Conservation (phyloP, 441 rosid species). For the Mallotus japonicus region DNA sequence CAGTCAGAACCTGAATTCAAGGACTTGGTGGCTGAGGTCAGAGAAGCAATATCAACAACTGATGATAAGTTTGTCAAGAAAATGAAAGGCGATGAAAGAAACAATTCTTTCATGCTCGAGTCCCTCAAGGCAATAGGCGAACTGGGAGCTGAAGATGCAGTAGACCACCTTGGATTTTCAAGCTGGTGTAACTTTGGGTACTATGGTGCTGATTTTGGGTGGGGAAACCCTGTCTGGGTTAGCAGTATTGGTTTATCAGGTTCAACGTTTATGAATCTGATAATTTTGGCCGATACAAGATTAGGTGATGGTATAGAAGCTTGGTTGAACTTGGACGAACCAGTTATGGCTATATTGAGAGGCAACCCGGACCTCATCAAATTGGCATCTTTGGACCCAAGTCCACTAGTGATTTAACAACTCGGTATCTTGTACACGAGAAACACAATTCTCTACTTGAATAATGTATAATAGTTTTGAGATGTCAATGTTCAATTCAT, state of each 20-base stretch:
- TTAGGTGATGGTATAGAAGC: slow-evolving; percentile 30
- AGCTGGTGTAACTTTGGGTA: slow-evolving; percentile 39
- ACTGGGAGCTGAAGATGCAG: slow-evolving; percentile 16
- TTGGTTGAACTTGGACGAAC: slow-evolving; percentile 29
- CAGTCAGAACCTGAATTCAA: slow-evolving; percentile 19
- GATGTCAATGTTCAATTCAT: too few species aligned
- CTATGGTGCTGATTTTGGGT: slow-evolving; percentile 39
- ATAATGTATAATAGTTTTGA: too few species aligned
- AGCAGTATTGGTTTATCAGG: slow-evolving; percentile 26
- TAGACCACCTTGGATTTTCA: slow-evolving; percentile 34
- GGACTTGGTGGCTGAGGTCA: slow-evolving; percentile 31
- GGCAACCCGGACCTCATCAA: slow-evolving; percentile 22
- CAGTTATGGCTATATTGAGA: slow-evolving; percentile 20
- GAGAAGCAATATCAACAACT: slow-evolving; percentile 34
- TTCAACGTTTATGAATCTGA: slow-evolving; percentile 32
- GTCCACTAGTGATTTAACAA: slow-evolving; percentile 30
- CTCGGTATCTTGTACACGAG: neutral
- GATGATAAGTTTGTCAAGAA: slow-evolving; percentile 33
- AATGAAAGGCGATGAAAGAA: slow-evolving; percentile 25
- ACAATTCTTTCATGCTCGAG: slow-evolving; percentile 20
- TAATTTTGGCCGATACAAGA: slow-evolving; percentile 29
- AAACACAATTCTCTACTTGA: too few species aligned
- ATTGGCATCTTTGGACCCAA: slow-evolving; percentile 35
- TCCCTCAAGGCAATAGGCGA: slow-evolving; percentile 21
- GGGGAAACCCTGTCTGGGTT: slow-evolving; percentile 42